Evolutionary conservation across 345 rosid genomes (phyloP), one percentile per base, ranked within the genome.

Genomic region (Arabis hirsuta): DNA sequence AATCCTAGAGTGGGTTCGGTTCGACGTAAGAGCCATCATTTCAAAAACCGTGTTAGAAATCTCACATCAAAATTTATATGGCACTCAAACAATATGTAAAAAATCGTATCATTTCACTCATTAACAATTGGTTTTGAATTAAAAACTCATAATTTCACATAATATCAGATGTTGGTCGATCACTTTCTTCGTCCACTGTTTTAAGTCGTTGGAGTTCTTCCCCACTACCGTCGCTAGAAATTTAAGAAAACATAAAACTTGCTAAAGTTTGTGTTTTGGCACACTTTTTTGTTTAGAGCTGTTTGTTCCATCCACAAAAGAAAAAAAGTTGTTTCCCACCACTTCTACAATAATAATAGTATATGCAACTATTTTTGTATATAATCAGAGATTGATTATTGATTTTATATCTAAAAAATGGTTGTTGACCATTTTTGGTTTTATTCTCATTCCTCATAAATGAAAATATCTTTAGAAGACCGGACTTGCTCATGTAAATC

Each of bases 401-500:
- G 9, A 27, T 42, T 14, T 39, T 34, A 43, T 44, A 8, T 34
- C 38, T 34, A 3, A 43, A 29, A 7, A 5, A 27, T 26, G 12
- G 2, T 27, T 6, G 29, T 22, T 19, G 45, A 24, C 7, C 8
- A 22, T 12, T 7, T 7, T 9, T 41, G 13, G 26, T 41, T 22
- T 22, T 24, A 20, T 22, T 47, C 6, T 47, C 39, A 54, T 67
- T 22, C 36, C 6, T 47, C 39, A 54, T 67, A 42, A 54, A 39
- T 24, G 1, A 41, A 53, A 39, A n/a, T 38, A 7, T 46, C 43
- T 16, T 4, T 9, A 34, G 6, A 20, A 52, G 56, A 69, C 55
- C 47, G 8, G 62, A 41, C 34, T 60, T 13, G 43, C 69, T 62
- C 47, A 34, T 44, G 22, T 62, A 11, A 62, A 62, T 44, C 68